These are phyloP conservation scores for Ceriops zippeliana DNA, from an alignment of 345 rosid genomes.

Conservation along the genomic window DNA sequence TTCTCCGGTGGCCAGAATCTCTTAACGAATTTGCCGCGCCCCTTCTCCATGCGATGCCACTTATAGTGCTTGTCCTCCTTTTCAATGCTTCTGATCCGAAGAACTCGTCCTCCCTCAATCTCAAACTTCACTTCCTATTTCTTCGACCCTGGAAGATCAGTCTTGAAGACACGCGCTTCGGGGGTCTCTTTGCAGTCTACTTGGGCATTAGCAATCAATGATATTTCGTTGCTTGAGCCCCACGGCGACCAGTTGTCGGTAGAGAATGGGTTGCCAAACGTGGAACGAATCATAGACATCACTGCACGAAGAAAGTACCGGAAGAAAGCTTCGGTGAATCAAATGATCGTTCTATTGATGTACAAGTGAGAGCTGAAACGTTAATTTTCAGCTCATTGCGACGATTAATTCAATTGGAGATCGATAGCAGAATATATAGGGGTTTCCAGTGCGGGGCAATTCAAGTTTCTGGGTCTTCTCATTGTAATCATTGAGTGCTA, in stretches of 20 bases:
- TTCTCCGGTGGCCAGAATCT: conserved; percentile 14
- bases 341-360: no score
- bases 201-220: background rate
- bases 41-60: conserved; percentile 10
- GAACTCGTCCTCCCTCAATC: conserved; percentile 5
- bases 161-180: background rate
- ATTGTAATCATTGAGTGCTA: background rate
- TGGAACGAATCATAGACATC: conserved; percentile 12
- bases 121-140: conserved; percentile 8
- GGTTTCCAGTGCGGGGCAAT: background rate
- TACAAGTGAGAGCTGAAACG: no score
- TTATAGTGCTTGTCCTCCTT: conserved; percentile 6
- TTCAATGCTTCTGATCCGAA: conserved; percentile 3
- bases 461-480: conserved; percentile 14
- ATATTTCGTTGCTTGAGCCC: conserved; percentile 1
- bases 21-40: conserved; percentile 4
- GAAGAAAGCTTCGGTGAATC: no score
- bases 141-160: conserved; percentile 11
- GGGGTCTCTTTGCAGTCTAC: conserved; percentile 7
- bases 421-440: background rate
- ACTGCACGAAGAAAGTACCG: no score
- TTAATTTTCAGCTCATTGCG: no score
- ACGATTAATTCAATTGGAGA: background rate
- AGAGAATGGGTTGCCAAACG: conserved; percentile 1
- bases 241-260: background rate